Conservation (phyloP, 768 basidiomycete species). For the Tricholoma sp. region DNA sequence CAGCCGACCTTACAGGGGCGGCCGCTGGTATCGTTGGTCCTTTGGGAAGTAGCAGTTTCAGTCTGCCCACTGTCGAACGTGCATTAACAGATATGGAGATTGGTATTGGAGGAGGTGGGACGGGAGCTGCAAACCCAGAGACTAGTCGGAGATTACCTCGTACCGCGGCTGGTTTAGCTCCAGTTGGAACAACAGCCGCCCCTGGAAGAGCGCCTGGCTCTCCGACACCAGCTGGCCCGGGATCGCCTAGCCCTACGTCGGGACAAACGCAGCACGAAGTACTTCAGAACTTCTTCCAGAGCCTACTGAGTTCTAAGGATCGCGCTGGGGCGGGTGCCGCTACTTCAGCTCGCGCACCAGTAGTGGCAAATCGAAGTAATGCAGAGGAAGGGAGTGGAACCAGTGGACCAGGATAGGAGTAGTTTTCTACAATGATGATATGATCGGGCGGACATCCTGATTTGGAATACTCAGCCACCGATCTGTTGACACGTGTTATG, state of each 20-base stretch:
- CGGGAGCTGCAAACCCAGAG: slow-evolving; percentile 17
- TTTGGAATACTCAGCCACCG: slow-evolving; percentile 19
- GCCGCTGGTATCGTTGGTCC: slow-evolving; percentile 88
- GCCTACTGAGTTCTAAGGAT: slow-evolving; percentile 67
- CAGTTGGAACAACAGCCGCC: slow-evolving; percentile 29
- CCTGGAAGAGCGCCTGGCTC: slow-evolving; percentile 34
- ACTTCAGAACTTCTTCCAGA: slow-evolving; percentile 85
- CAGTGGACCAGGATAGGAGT: no score
- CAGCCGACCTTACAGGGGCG: slow-evolving; percentile 50
- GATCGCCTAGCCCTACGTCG: slow-evolving; percentile 38
- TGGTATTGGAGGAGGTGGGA: slow-evolving; percentile 30
- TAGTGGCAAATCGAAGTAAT: slow-evolving; percentile 25
- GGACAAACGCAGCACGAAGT: slow-evolving; percentile 80
- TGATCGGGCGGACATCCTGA: not conserved
- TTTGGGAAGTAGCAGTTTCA: slow-evolving; percentile 82
- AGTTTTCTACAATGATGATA: not conserved
- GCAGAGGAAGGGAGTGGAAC: slow-evolving; percentile 30
- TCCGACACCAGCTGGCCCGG: slow-evolving; percentile 23
- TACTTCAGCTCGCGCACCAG: slow-evolving; percentile 18
- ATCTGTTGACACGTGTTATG: slow-evolving; percentile 31
- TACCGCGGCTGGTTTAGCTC: slow-evolving; percentile 33
- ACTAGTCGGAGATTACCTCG: slow-evolving; percentile 17
- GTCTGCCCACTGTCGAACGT: slow-evolving; percentile 81
- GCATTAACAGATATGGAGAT: slow-evolving; percentile 88
- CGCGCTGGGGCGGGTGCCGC: slow-evolving; percentile 28